phyloP scores from a whole-genome alignment of 169 alveolate species.

The Plasmodium gallinaceum region DNA sequence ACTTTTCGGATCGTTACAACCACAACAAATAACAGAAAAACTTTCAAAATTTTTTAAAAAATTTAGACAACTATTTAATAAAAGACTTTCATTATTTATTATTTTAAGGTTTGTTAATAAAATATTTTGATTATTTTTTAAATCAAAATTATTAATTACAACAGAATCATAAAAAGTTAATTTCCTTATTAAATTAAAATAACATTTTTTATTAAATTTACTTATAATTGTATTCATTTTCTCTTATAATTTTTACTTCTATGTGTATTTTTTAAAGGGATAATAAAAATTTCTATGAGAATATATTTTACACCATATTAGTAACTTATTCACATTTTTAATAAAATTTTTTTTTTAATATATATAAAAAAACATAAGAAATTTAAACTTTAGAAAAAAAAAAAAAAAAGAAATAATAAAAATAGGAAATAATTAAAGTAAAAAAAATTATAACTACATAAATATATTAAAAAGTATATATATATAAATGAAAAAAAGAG shows the following conservation, averaged over 20 bases:
- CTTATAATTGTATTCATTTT: conserved; percentile 8
- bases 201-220: neutral
- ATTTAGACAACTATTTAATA: conserved; percentile 21
- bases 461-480: too few relatives aligned
- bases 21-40: conserved; percentile 55
- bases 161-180: conserved; percentile 20
- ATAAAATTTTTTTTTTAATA: too few relatives aligned
- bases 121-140: conserved; percentile 27
- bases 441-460: too few relatives aligned
- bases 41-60: conserved; percentile 49
- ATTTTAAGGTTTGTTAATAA: conserved; percentile 15
- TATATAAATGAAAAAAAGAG: too few relatives aligned
- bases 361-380: too few relatives aligned
- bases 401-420: too few relatives aligned
- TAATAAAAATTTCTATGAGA: neutral
- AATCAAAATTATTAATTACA: conserved; percentile 32
- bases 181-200: conserved; percentile 3
- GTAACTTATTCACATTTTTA: too few relatives aligned
- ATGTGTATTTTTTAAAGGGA: neutral
- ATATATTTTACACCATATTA: neutral
- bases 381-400: too few relatives aligned
- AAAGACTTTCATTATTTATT: conserved; percentile 21
- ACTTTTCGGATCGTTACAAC: conserved; percentile 65
- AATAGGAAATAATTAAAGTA: too few relatives aligned
- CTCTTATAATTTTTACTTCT: too few relatives aligned